Evolutionary conservation across 2,329 filamentous ascomycete genomes (phyloP).

Genomic region (Dryadomyces sulphureus): DNA sequence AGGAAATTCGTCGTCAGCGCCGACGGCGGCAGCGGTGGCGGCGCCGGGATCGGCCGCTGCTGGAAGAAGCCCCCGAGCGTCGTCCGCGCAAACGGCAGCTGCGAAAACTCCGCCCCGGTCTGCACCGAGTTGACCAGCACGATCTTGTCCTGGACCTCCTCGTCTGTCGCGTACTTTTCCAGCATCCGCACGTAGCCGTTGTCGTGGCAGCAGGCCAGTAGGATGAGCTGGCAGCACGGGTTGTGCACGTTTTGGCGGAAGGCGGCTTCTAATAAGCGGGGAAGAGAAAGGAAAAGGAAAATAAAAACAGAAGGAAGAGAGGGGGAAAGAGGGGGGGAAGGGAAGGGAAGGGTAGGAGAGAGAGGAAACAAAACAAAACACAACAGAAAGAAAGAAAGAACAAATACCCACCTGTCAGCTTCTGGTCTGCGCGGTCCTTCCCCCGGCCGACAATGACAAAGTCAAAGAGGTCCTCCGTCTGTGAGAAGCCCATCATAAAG

Average conservation of each 20-base stretch:
- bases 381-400: not conserved
- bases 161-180: not conserved
- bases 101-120: not conserved
- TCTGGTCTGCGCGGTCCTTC: not conserved
- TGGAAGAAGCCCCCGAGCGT: not conserved
- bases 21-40: no score
- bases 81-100: not conserved
- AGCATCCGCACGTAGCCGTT: slow-evolving; percentile 3
- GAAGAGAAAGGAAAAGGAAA: not conserved
- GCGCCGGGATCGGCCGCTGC: not conserved
- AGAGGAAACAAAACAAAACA: not conserved
- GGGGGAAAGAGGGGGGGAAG: not conserved
- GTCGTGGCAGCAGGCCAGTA: slow-evolving; percentile 2
- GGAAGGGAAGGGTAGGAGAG: not conserved
- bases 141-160: not conserved
- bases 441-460: slow-evolving; percentile 1
- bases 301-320: not conserved
- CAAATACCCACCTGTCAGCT: not conserved
- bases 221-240: not conserved
- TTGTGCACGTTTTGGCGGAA: not conserved
- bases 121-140: not conserved
- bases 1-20: not conserved
- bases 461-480: slow-evolving; percentile 1
- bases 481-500: slow-evolving; percentile 1
- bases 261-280: not conserved